phyloP scores from a whole-genome alignment of 2,329 filamentous ascomycete species.

The Pseudogymnoascus sp. region DNA sequence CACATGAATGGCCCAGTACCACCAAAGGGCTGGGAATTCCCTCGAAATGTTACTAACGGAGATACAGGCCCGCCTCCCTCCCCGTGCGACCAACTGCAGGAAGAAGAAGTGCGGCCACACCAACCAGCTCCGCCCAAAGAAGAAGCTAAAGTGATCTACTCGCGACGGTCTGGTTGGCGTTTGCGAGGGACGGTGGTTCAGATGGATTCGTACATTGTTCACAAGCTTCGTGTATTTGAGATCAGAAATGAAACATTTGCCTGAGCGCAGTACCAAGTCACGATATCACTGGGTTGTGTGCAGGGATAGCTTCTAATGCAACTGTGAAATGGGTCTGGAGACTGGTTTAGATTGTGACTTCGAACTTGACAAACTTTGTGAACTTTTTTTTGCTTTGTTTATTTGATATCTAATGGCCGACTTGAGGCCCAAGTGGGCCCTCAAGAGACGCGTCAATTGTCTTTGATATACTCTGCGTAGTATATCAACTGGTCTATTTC shows the following conservation, averaged over 20 bases:
- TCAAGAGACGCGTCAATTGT: background rate
- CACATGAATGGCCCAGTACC: background rate
- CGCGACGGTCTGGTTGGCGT: slow-evolving; percentile 17
- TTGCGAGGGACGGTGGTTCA: slow-evolving; percentile 9
- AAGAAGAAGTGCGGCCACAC: slow-evolving; percentile 99
- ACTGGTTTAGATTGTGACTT: background rate
- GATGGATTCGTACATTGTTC: slow-evolving; percentile 6
- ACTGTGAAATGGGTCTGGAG: background rate
- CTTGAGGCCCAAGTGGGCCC: background rate
- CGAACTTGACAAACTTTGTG: background rate
- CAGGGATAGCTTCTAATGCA: slow-evolving; percentile 4
- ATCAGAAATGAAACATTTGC: slow-evolving; percentile 9
- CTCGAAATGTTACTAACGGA: slow-evolving; percentile 18
- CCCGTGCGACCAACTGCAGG: slow-evolving; percentile 98
- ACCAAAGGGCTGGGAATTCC: background rate
- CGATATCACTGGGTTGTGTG: background rate
- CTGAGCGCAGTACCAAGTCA: slow-evolving; percentile 5
- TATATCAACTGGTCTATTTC: background rate
- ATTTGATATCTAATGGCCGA: background rate
- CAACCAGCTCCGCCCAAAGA: slow-evolving; percentile 99
- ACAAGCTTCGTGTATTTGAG: slow-evolving; percentile 7
- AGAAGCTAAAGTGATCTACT: slow-evolving; percentile 92
- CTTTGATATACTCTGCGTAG: background rate
- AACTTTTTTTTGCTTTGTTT: background rate
- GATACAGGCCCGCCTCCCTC: slow-evolving; percentile 69